Conservation (phyloP, 768 basidiomycete species). For the Xerocomus potaroensis region DNA sequence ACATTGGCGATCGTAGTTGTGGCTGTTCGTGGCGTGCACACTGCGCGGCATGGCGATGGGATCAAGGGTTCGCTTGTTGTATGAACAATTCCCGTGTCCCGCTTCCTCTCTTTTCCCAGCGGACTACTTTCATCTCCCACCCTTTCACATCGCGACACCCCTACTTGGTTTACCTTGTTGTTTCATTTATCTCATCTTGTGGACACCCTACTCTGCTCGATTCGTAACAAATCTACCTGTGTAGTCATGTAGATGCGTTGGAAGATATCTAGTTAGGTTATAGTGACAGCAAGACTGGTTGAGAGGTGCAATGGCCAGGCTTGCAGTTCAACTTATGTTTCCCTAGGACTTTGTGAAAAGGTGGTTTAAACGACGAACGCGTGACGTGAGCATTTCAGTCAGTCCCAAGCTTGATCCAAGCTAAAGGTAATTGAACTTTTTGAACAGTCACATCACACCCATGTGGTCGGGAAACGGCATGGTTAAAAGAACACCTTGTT, state of each 20-base stretch:
- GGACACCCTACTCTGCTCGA: conserved; percentile 9
- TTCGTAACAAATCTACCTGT: not conserved
- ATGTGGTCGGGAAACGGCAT: no score
- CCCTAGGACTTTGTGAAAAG: no score
- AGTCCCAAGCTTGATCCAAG: no score
- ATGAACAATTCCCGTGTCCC: conserved; percentile 10
- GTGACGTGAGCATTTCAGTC: no score
- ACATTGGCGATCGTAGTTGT: conserved; percentile 58
- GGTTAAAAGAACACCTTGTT: no score
- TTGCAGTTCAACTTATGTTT: no score
- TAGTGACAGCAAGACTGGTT: no score
- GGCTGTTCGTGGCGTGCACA: conserved; percentile 54
- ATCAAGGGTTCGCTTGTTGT: conserved; percentile 51
- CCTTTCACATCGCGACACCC: conserved; percentile 16
- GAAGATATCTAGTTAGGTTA: not conserved
- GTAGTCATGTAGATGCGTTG: conserved; percentile 4
- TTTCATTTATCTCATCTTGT: not conserved
- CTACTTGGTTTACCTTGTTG: conserved; percentile 1
- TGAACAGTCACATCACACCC: no score
- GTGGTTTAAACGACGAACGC: no score
- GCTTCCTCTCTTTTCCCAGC: conserved; percentile 1
- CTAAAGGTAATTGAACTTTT: no score
- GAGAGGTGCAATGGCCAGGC: no score
- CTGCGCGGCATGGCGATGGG: conserved; percentile 65
- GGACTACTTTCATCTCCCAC: not conserved